These are phyloP conservation scores for Sisymbrium irio DNA, from an alignment of 345 rosid species.

Conservation along the genomic window DNA sequence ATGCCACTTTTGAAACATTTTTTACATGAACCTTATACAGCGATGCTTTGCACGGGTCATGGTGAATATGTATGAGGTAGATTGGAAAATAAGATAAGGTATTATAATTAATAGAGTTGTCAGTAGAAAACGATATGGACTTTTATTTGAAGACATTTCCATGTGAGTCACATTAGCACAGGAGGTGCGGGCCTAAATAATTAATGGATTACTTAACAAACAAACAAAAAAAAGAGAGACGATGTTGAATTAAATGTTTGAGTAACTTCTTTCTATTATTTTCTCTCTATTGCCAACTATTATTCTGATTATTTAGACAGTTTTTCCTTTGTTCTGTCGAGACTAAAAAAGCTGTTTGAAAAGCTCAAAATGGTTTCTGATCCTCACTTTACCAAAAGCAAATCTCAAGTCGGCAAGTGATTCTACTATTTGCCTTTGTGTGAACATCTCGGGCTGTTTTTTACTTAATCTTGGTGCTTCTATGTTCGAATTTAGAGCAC, in stretches of 20 bases:
- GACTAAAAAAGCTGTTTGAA: not conserved
- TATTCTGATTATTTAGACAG: not conserved
- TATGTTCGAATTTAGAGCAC: not conserved
- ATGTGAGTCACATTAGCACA: slow-evolving; percentile 33
- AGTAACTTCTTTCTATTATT: not conserved
- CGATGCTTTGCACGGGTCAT: slow-evolving; percentile 20
- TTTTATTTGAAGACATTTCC: slow-evolving; percentile 30
- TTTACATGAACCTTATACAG: slow-evolving; percentile 26
- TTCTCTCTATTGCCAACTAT: slow-evolving; percentile 7
- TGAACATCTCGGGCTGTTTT: not conserved
- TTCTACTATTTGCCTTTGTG: not conserved
- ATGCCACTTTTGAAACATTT: slow-evolving; percentile 9
- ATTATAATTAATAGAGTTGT: slow-evolving; percentile 18
- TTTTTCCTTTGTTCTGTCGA: not conserved
- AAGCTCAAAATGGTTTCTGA: not conserved
- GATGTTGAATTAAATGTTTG: slow-evolving; percentile 18
- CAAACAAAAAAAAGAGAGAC: not conserved
- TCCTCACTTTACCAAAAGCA: not conserved
- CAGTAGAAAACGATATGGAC: slow-evolving; percentile 25
- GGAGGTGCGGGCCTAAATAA: slow-evolving; percentile 19
- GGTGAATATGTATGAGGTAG: slow-evolving; percentile 19
- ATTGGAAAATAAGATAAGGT: slow-evolving; percentile 6
- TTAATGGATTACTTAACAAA: slow-evolving; percentile 16
- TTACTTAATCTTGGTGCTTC: not conserved
- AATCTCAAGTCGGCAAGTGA: not conserved